Base-by-base conservation (phyloP, 306 rosid genomes). In the Pyrus communis region DNA sequence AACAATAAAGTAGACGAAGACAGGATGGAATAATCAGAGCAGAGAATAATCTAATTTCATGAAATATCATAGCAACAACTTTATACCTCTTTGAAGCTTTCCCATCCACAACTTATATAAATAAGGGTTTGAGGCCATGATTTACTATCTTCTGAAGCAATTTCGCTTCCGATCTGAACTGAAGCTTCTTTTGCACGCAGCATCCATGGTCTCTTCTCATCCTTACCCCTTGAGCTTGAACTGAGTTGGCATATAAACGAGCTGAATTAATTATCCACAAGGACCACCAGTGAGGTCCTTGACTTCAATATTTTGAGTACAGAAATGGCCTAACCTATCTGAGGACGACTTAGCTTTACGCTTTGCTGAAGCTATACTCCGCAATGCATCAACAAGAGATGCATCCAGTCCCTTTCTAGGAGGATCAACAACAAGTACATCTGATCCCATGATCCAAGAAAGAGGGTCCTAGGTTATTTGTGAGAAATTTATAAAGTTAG, bases 91-190 rank as follows among this genome's bases (percentile, higher is more conserved):
- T 92, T 95, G 88, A 95, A 95, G 84, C 97, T 95, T 88, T 94
- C 96, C 98, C 98, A 95, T 79, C 98, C 98, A 77, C 98, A 95
- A 79, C 98, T 95, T 81, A 95, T 92, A 75, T 94, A 94, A 78
- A 95, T 88, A 70, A 95, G 97, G 67, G 96, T 95, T 81, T 88
- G 89, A 51, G 98, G 98, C 74, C 89, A 84, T 27, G 85, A 75
- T 73, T 75, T 87, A 55, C 35, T 54, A 76, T 84, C 73, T 27
- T 71, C 93, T 31, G 77, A 76, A 59, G 83, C 65, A 66, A 86
- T 76, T 86, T 81, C 85, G 79, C 86, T 90, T 40, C 92, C 89
- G 21, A 88, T 77, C 67, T 88, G 95, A 75, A 90, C 93, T 59
- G 95, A 83, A 85, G 77, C 85, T 87, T 92, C 97, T 78, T 87